Conservation (phyloP, 2,329 filamentous ascomycete species). For the Cladophialophora chaetospira region DNA sequence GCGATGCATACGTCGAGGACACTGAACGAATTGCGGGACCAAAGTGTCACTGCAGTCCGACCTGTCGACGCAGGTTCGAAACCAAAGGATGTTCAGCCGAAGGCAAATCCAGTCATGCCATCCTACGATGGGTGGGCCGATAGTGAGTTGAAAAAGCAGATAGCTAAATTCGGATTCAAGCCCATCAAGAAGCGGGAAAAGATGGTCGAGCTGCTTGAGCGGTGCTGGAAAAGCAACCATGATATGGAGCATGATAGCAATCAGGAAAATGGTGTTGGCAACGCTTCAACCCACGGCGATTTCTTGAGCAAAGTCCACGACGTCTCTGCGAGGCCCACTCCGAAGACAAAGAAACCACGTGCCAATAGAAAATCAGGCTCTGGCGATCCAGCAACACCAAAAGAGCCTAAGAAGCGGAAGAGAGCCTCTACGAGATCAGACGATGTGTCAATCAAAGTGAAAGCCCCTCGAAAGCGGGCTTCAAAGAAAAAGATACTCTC, state of each 20-base stretch:
- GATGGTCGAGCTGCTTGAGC: conserved; percentile 69
- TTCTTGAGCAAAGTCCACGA: conserved; percentile 33
- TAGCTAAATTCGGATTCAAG: conserved; percentile 72
- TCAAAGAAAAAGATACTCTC: conserved; percentile 6
- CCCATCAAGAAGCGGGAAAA: conserved; percentile 66
- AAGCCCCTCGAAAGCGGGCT: background rate
- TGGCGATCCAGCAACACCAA: conserved; percentile 5
- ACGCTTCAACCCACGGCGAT: conserved; percentile 26
- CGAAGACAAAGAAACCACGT: conserved; percentile 28
- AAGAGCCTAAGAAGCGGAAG: conserved; percentile 28
- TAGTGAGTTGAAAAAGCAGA: conserved; percentile 61
- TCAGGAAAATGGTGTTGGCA: conserved; percentile 15
- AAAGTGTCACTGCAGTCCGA: background rate
- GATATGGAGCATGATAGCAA: conserved; percentile 13
- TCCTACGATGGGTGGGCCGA: conserved; percentile 65
- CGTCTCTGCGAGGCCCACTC: conserved; percentile 26
- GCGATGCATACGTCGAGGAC: conserved; percentile 13
- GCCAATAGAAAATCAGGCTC: conserved; percentile 26
- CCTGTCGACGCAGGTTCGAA: background rate
- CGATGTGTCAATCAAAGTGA: background rate
- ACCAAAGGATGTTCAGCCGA: background rate
- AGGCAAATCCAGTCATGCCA: conserved; percentile 45
- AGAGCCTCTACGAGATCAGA: conserved; percentile 19
- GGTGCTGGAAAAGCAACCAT: conserved; percentile 69
- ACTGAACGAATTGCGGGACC: background rate